Conservation (phyloP, 1,284 basidiomycete species). For the Fomitopsis schrenkii region DNA sequence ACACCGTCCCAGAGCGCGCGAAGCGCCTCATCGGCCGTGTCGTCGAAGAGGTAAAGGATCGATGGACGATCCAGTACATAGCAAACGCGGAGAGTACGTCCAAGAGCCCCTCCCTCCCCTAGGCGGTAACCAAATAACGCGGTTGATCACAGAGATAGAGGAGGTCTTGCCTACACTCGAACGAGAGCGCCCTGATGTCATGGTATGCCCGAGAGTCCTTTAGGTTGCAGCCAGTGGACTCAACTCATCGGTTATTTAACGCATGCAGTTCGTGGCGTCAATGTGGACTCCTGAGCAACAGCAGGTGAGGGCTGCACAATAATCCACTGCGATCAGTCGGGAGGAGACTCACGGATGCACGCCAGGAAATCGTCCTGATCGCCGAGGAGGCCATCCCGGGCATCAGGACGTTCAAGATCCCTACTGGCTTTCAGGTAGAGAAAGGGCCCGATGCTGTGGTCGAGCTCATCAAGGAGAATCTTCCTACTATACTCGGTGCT, state of each 20-base stretch:
- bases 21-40: constrained; percentile 18
- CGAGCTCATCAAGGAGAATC: constrained; percentile 18
- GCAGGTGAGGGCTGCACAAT: constrained; percentile 8
- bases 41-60: constrained; percentile 19
- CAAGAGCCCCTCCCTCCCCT: not conserved
- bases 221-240: not conserved
- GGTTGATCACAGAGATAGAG: constrained; percentile 12
- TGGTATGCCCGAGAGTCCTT: constrained; percentile 6
- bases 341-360: not conserved
- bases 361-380: constrained; percentile 17
- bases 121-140: too few relatives aligned
- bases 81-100: constrained; percentile 19
- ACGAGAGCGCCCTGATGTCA: constrained; percentile 15
- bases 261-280: constrained; percentile 17
- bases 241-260: not conserved
- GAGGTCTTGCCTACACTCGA: constrained; percentile 14
- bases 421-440: constrained; percentile 17
- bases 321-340: not conserved
- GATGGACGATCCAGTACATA: constrained; percentile 15
- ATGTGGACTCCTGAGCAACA: constrained; percentile 22
- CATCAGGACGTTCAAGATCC: constrained; percentile 20
- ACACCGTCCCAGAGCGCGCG: constrained; percentile 22
- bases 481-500: constrained; percentile 8
- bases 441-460: constrained; percentile 21
- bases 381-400: constrained; percentile 14